phyloP scores from a whole-genome alignment of 108 stramenopile species.

The Nitzschia sp. region DNA sequence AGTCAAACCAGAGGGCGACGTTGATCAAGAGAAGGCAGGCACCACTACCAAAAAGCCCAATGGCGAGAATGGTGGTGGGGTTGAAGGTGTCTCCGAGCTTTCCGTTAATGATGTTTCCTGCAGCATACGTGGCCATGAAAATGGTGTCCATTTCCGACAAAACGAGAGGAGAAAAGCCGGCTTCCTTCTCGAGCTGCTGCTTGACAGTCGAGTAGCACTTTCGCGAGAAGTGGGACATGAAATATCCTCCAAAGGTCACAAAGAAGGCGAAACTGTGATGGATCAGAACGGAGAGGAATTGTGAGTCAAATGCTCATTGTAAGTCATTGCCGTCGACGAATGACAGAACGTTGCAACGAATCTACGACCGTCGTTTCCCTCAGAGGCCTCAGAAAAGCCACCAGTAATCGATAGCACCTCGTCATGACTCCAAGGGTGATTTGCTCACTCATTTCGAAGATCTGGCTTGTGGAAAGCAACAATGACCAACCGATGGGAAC shows the following conservation, averaged over 20 bases:
- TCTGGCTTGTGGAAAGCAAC: too few relatives aligned
- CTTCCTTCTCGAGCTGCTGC: conserved; percentile 72
- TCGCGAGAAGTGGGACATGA: conserved; percentile 94
- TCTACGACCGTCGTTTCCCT: too few relatives aligned
- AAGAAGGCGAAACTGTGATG: conserved; percentile 86
- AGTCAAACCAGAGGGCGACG: conserved; percentile 83
- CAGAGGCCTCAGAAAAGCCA: too few relatives aligned
- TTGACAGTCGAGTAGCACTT: conserved; percentile 98
- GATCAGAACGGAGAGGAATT: conserved; percentile 7
- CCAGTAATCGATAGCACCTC: too few relatives aligned
- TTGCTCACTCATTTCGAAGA: too few relatives aligned
- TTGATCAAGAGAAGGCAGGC: conserved; percentile 86
- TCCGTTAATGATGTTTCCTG: conserved; percentile 92
- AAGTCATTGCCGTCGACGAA: too few relatives aligned
- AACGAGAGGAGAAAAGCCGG: conserved; percentile 75
- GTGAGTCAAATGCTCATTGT: too few relatives aligned
- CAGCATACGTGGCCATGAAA: conserved; percentile 96
- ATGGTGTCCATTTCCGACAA: conserved; percentile 93
- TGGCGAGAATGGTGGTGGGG: conserved; percentile 88
- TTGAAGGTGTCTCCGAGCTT: conserved; percentile 94
- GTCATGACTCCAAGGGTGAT: too few relatives aligned
- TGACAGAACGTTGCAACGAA: too few relatives aligned
- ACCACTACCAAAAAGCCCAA: conserved; percentile 92
- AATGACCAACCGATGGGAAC: conserved; percentile 9
- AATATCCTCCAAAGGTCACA: conserved; percentile 93